Base-by-base conservation (phyloP, 2,329 filamentous ascomycete genomes). In the Fonsecaea nubica region DNA sequence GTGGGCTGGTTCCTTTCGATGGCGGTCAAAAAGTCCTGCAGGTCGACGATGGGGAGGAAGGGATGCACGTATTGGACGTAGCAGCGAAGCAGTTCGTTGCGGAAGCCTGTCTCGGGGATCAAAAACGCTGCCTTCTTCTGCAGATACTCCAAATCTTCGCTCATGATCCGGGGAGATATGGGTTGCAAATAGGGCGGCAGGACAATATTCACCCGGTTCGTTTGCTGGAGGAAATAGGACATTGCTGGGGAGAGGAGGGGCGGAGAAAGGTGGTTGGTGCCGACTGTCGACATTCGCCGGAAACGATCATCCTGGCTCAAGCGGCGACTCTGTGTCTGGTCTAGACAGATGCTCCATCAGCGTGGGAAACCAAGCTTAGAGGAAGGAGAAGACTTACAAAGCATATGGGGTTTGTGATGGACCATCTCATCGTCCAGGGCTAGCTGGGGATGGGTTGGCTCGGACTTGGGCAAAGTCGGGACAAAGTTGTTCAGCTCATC, bases 1-100 rank as follows among this genome's bases (percentile, higher is more conserved):
- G 85, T 83, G 13, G 91, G 91, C 76, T 95, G 90, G 85, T 76
- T 87, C 79, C 76, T 87, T 78, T 74, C 89, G 74, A 81, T 92
- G 2, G 77, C 77, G 63, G 77, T 77, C 9, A 89, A 75, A 64
- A 89, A 86, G 36, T 89, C 86, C 69, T 87, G 83, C 56, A 89
- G 73, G 66, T 89, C 92, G 69, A 97, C 81, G 36, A 97, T 82
- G 30, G 94, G 94, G 92, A 97, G 97, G 77, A 92, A 97, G 0
- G 93, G 92, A 77, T 97, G 91, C 7, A 97, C 92, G 76, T 90
- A 97, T 80, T 97, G 91, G 68, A 94, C 85, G 74, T 95, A 97
- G 45, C 89, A 89, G 72, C 89, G 89, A 15, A 98, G 82, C 52
- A 97, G 84, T 66, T 93, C 92, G 76, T 91, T 92, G 74, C 94